Evolutionary conservation across 495 filamentous ascomycete species (phyloP).

Genomic region (Bryoglossum gracile): DNA sequence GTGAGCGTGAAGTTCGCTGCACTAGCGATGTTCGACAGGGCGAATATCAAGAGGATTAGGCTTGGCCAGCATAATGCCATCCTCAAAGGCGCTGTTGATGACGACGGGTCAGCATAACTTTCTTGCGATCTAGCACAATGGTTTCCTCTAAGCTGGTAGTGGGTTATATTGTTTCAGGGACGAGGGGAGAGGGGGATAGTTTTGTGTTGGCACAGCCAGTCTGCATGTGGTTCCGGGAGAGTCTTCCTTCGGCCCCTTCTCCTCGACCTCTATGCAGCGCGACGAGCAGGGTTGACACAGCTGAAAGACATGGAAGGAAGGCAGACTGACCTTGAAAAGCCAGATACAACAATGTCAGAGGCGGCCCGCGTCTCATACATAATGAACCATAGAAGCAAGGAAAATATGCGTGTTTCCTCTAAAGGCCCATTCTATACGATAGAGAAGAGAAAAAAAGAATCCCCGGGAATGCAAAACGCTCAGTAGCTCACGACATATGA

Average conservation of each 20-base stretch:
- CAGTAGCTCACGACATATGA: constrained; percentile 5
- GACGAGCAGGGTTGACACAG: constrained; percentile 6
- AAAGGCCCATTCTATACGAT: too few species aligned
- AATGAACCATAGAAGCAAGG: constrained; percentile 12
- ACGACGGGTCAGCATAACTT: constrained; percentile 15
- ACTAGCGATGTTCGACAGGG: constrained; percentile 7
- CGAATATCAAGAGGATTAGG: constrained; percentile 18
- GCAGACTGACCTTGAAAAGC: constrained; percentile 19
- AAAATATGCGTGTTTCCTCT: too few species aligned
- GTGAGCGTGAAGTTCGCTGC: constrained; percentile 29
- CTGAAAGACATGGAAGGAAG: background rate
- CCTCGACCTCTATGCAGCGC: too few species aligned
- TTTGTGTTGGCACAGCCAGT: constrained; percentile 2
- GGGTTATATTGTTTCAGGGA: too few species aligned
- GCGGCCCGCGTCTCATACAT: constrained; percentile 25
- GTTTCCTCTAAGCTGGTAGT: background rate
- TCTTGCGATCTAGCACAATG: background rate
- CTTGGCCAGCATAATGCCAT: constrained; percentile 25
- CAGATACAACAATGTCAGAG: constrained; percentile 18
- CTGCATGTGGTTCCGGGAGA: background rate
- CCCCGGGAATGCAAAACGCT: background rate
- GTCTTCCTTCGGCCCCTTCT: constrained; percentile 1
- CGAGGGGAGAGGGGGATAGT: background rate
- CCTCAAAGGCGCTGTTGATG: constrained; percentile 15
- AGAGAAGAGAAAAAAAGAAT: constrained; percentile 3